Evolutionary conservation across 1,284 basidiomycete genomes (phyloP), one percentile per base, ranked within the genome.

Genomic region (Ceratobasidium sp.): DNA sequence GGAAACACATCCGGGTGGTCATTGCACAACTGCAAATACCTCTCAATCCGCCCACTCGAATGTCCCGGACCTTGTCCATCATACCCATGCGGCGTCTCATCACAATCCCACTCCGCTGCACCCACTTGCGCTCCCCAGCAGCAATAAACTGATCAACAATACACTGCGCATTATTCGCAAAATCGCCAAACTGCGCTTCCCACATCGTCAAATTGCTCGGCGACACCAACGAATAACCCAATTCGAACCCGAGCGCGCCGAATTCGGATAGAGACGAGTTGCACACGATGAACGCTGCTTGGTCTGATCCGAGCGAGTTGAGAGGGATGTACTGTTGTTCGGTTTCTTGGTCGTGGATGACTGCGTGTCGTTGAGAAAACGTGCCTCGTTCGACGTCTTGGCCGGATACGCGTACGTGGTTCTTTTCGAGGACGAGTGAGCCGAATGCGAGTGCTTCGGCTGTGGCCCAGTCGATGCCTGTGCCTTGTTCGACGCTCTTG

Each of bases 121-220:
- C 85, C 98, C 98, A 99, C 86, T 99, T 99, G 81, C 96, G 89
- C 87, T 99, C 98, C 66, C 97, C 97, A 23, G 97, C 94, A 38
- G 97, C 96, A 80, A 99, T 95, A 87, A 98, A 99, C 86, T 99
- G 97, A 85, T 99, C 98, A 82, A 99, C 98, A 86, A 99, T 98
- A 65, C 62, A 65, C 41, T 65, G 62, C 3, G 97, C n/a, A n/a
- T n/a, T n/a, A n/a, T n/a, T n/a, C n/a, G n/a, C n/a, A n/a, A n/a
- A n/a, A n/a, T n/a, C n/a, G n/a, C n/a, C n/a, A n/a, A n/a, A n/a
- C n/a, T n/a, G n/a, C n/a, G n/a, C 98, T 86, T 99, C 98, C 98
- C 98, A 99, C 83, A 99, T 94, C 30, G 96, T 97, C 81, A 99
- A 88, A 69, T 93, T 89, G 84, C 97, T 92, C 38, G 98, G 98